Evolutionary conservation across 495 filamentous ascomycete species (phyloP).

Genomic region (Hypoxylon subgilvum): DNA sequence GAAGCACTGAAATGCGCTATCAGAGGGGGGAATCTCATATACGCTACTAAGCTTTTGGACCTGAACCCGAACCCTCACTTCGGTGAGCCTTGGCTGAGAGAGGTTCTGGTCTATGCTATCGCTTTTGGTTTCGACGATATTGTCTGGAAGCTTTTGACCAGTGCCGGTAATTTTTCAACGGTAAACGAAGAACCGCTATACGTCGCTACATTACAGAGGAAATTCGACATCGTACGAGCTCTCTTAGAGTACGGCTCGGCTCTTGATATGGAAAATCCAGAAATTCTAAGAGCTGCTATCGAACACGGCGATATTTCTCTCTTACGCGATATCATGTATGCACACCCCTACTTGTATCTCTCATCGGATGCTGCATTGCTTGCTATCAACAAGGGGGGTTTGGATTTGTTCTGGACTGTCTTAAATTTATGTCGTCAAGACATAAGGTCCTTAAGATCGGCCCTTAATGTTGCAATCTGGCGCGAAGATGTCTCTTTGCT

Average conservation of each 20-base stretch:
- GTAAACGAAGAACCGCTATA: no score
- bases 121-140: constrained; percentile 16
- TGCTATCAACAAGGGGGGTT: neutral
- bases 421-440: no score
- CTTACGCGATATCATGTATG: neutral
- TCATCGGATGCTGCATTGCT: neutral
- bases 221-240: constrained; percentile 9
- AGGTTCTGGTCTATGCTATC: constrained; percentile 1
- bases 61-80: constrained; percentile 8
- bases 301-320: constrained; percentile 5
- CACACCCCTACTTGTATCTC: neutral
- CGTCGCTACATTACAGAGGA: neutral
- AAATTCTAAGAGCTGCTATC: constrained; percentile 1
- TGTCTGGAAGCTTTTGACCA: constrained; percentile 7
- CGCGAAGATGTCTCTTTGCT: neutral
- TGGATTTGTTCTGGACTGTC: neutral
- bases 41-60: constrained; percentile 3
- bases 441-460: no score
- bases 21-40: neutral
- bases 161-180: neutral
- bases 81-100: neutral
- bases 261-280: neutral
- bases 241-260: neutral
- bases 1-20: neutral
- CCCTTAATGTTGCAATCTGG: neutral